Percentiles rank a stretch among this genome's conserved stretches.
Evolutionary conservation across 106 monocot species (phyloP).

Genomic region (Dendrobium nobile): DNA sequence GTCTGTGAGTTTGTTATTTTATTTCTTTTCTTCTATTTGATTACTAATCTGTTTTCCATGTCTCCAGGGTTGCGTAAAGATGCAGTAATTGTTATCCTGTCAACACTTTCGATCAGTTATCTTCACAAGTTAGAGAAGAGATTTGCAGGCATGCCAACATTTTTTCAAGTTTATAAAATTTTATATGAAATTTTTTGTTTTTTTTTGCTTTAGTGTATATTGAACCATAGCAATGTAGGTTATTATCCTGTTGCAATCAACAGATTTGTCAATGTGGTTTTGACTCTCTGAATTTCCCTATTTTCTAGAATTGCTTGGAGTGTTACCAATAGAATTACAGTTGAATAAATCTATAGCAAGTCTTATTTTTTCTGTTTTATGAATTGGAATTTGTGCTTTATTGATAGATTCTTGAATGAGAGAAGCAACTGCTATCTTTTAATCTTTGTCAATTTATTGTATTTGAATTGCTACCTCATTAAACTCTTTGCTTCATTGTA

Average conservation of each 20-base stretch:
- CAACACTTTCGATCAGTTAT: constrained; percentile 34
- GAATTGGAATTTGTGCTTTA: not conserved
- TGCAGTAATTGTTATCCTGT: constrained; percentile 50
- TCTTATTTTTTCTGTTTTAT: not conserved
- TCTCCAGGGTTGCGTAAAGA: constrained; percentile 42
- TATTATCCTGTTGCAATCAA: not conserved
- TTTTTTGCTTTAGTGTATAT: not conserved
- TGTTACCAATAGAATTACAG: not conserved
- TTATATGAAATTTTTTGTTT: not conserved
- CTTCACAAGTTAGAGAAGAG: constrained; percentile 44
- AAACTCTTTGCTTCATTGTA: not conserved
- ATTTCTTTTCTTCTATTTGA: not conserved
- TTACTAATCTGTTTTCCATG: constrained; percentile 1
- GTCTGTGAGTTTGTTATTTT: constrained; percentile 9
- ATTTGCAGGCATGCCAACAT: constrained; percentile 31
- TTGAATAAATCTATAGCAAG: not conserved
- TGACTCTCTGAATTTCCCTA: not conserved
- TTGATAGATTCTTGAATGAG: not conserved
- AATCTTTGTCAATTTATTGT: not conserved
- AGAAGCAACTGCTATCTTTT: not conserved
- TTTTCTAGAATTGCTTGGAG: not conserved
- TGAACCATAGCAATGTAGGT: not conserved
- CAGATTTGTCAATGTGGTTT: not conserved
- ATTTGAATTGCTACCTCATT: not conserved
- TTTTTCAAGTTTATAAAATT: not conserved